phyloP scores from a whole-genome alignment of 139 green algal species.

The Coccomyxa sp. region DNA sequence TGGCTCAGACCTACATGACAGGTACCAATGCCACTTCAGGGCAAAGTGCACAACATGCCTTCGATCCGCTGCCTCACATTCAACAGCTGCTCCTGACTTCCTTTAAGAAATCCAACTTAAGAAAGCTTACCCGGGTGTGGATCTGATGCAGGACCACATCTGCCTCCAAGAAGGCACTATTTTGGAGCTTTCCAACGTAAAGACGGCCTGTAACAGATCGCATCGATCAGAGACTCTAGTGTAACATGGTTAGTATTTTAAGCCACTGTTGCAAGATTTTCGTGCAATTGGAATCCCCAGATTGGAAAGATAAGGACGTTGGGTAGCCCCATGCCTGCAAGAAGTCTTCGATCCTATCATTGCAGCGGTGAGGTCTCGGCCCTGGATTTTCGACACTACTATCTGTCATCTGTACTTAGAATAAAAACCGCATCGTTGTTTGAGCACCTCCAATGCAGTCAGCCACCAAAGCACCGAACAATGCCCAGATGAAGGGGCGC shows the following conservation, averaged over 20 bases:
- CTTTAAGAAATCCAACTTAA: neutral
- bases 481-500: too few species aligned
- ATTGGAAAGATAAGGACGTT: too few species aligned
- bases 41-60: neutral
- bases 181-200: neutral
- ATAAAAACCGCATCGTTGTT: neutral
- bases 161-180: neutral
- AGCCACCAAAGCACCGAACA: neutral
- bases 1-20: neutral
- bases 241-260: neutral
- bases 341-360: neutral
- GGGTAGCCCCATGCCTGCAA: neutral
- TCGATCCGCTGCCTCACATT: neutral
- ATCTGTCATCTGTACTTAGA: neutral
- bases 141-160: neutral
- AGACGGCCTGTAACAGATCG: neutral
- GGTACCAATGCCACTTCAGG: neutral
- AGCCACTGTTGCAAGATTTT: neutral
- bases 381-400: neutral
- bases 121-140: neutral
- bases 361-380: neutral
- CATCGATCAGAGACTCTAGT: neutral
- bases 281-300: neutral
- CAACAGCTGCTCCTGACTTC: neutral
- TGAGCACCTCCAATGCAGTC: neutral